These are phyloP conservation scores for Galeopsis tetrahit DNA, from an alignment of 257 asterid species.

Conservation along the genomic window DNA sequence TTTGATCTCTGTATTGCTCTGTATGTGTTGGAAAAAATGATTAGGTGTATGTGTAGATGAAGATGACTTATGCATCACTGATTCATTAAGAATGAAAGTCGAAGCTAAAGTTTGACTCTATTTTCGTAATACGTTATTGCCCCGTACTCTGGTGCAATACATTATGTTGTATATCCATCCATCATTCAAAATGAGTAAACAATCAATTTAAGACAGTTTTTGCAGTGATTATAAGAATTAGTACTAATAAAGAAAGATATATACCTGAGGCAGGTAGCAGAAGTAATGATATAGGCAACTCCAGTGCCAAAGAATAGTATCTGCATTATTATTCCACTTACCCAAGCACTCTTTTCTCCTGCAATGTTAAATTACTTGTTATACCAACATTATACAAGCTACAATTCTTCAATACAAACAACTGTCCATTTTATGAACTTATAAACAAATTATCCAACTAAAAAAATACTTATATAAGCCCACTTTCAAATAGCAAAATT, in stretches of 20 bases:
- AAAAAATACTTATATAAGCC: not conserved
- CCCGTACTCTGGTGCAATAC: too few relatives aligned
- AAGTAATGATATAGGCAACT: constrained; percentile 67
- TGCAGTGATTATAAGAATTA: too few relatives aligned
- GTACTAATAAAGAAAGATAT: not conserved
- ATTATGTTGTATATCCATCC: constrained; percentile 37
- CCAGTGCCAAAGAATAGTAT: constrained; percentile 54
- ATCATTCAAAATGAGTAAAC: not conserved
- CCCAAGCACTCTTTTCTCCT: constrained; percentile 61
- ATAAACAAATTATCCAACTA: too few relatives aligned
- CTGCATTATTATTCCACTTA: constrained; percentile 54
- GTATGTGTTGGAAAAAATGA: too few relatives aligned
- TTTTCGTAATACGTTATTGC: too few relatives aligned
- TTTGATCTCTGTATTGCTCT: constrained; percentile 82
- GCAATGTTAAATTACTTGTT: not conserved
- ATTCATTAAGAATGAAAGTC: too few relatives aligned
- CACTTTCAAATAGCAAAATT: not conserved
- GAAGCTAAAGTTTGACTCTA: too few relatives aligned
- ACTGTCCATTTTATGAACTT: too few relatives aligned
- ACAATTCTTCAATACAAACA: not conserved
- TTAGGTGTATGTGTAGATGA: too few relatives aligned
- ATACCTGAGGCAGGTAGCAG: constrained; percentile 65
- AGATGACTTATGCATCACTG: too few relatives aligned
- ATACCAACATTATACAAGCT: not conserved
- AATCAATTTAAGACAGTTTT: too few relatives aligned